Evolutionary conservation across 2,329 filamentous ascomycete species (phyloP).

Genomic region (Zasmidium citrigriseum): DNA sequence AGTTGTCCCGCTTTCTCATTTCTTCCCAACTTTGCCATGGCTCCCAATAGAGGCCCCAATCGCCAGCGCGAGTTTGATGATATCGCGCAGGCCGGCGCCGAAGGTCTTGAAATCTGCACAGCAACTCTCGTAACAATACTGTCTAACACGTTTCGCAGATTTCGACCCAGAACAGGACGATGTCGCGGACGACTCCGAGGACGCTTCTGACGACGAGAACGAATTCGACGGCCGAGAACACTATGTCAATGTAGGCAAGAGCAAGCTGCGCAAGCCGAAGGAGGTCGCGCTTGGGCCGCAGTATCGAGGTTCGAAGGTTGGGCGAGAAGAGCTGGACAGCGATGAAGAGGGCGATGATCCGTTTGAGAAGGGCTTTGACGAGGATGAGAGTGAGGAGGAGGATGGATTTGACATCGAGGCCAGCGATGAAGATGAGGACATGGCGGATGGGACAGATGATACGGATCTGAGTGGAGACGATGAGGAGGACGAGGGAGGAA

Average conservation of each 20-base stretch:
- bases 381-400: conserved; percentile 45
- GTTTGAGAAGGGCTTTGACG: conserved; percentile 45
- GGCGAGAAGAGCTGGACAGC: conserved; percentile 64
- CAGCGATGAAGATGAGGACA: conserved; percentile 37
- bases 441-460: conserved; percentile 44
- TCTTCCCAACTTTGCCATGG: conserved; percentile 23
- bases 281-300: conserved; percentile 70
- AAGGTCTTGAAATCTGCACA: conserved; percentile 30
- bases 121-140: not conserved
- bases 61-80: conserved; percentile 33
- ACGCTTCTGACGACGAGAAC: conserved; percentile 53
- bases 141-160: conserved; percentile 54
- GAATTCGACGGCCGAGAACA: conserved; percentile 74
- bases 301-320: conserved; percentile 77
- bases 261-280: conserved; percentile 75
- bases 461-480: conserved; percentile 47
- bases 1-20: not conserved
- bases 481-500: conserved; percentile 44
- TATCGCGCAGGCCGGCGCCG: conserved; percentile 28
- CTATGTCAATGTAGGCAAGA: conserved; percentile 80
- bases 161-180: conserved; percentile 73
- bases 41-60: conserved; percentile 28
- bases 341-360: conserved; percentile 55
- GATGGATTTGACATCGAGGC: conserved; percentile 9
- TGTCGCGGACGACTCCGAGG: conserved; percentile 47